Evolutionary conservation across 768 basidiomycete genomes (phyloP), one percentile per base, ranked within the genome.

Genomic region (Kwoniella dendrophila): DNA sequence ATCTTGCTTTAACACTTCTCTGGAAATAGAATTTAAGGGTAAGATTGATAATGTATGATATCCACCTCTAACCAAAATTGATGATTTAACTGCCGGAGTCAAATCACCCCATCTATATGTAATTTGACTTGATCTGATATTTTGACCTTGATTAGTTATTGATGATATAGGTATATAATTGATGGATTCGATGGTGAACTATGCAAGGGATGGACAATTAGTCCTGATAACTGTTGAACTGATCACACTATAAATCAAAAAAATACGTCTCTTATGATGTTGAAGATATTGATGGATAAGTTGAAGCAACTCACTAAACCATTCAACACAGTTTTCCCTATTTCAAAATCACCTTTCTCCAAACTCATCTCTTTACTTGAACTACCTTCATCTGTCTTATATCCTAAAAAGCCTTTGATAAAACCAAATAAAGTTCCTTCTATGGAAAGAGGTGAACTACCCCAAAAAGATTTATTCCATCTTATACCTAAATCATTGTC

Each of bases 231-330:
- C n/a, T n/a, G n/a, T n/a, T n/a, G n/a, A n/a, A n/a, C n/a, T n/a
- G n/a, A n/a, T n/a, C n/a, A n/a, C n/a, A n/a, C n/a, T n/a, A n/a
- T n/a, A n/a, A n/a, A n/a, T n/a, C n/a, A n/a, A n/a, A n/a, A n/a
- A n/a, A n/a, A n/a, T n/a, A n/a, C n/a, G n/a, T n/a, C n/a, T n/a
- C n/a, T n/a, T n/a, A n/a, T n/a, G n/a, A n/a, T n/a, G n/a, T n/a
- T n/a, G n/a, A n/a, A n/a, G n/a, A n/a, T n/a, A n/a, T n/a, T n/a
- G n/a, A n/a, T n/a, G n/a, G n/a, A n/a, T n/a, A n/a, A n/a, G n/a
- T n/a, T n/a, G n/a, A n/a, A n/a, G n/a, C 20, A 54, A 56, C 56
- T 58, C 24, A 58, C 56, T 18, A 49, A 45, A 48, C 56, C 56
- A 40, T 50, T 58, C 11, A 58, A 32, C 8, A 50, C 34, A 2